A percentile compares a stretch with the other conserved stretches of the same genome.
phyloP scores from a whole-genome alignment of 2,329 filamentous ascomycete genomes.

The Botrytis porri region DNA sequence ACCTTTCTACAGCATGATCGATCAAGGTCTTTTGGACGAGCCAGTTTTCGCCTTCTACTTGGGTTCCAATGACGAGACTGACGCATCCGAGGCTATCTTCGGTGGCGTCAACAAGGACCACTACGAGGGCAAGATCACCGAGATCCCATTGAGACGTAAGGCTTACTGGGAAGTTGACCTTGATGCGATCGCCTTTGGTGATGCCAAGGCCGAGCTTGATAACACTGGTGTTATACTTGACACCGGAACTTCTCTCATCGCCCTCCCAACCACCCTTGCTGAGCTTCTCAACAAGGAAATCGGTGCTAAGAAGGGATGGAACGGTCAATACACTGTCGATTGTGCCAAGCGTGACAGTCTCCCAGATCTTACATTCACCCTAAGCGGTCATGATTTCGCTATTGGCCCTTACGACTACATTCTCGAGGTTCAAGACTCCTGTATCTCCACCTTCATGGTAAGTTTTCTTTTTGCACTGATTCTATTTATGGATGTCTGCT shows the following conservation, averaged over 20 bases:
- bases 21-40: conserved; percentile 86
- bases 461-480: conserved; percentile 53
- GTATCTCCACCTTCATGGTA: conserved; percentile 93
- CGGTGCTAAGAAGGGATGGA: conserved; percentile 95
- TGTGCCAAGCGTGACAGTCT: conserved; percentile 79
- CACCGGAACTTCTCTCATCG: conserved; percentile 96
- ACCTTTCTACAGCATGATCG: conserved; percentile 93
- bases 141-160: conserved; percentile 94
- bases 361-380: conserved; percentile 87
- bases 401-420: conserved; percentile 91
- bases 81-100: conserved; percentile 83
- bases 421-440: conserved; percentile 89
- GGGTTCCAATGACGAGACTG: conserved; percentile 62
- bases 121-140: conserved; percentile 80
- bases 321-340: conserved; percentile 93
- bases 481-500: conserved; percentile 63
- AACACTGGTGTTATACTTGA: conserved; percentile 95
- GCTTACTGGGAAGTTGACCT: conserved; percentile 99
- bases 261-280: conserved; percentile 83
- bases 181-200: conserved; percentile 84
- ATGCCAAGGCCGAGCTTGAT: conserved; percentile 83
- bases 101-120: conserved; percentile 83
- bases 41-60: conserved; percentile 97
- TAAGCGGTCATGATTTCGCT: conserved; percentile 89
- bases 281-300: conserved; percentile 98